Evolutionary conservation across 441 rosid genomes (phyloP), one percentile per base, ranked within the genome.

Genomic region (Brassica hybrid): DNA sequence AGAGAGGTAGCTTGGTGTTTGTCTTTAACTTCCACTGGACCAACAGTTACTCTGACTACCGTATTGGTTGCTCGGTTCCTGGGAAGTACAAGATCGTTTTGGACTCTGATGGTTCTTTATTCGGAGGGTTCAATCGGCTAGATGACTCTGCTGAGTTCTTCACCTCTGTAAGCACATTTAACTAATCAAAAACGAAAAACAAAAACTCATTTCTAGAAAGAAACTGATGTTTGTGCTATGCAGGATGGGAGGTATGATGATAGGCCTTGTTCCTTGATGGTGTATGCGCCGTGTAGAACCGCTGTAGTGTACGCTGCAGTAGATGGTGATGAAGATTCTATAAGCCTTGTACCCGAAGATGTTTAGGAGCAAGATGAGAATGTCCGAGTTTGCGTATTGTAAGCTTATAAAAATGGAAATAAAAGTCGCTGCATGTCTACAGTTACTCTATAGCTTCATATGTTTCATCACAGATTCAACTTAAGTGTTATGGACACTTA

Each of bases 251-350:
- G 86, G 88, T 83, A 81, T 64, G 90, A 95, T 21, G 84, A 88
- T 73, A 88, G 97, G 30, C 98, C 97, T 57, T 74, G 84, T 38
- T 95, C 95, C 34, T 87, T 95, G 85, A 56, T 84, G 85, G 89
- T 93, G 57, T 93, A 95, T 77, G 86, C 99, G 6, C 98, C 99
- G 7, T 76, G 84, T 69, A 90, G 99, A 85, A 91, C 97, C 2
- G 97, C 96, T 32, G 95, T 88, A 54, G 97, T 96, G 14, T 96
- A 91, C 71, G 97, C 93, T 23, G 81, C 88, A 58, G 90, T 82
- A 61, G 88, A 90, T 65, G 85, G 77, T 77, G 83, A 83, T n/a
- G 69, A 65, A 25, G 36, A 27, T 36, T 73, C 81, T 50, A 54
- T 67, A 50, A 13, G 77, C 74, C 74, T 78, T 5, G 4, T 73